Evolutionary conservation across 495 filamentous ascomycete species (phyloP).

Genomic region (Aspergillus campestris): DNA sequence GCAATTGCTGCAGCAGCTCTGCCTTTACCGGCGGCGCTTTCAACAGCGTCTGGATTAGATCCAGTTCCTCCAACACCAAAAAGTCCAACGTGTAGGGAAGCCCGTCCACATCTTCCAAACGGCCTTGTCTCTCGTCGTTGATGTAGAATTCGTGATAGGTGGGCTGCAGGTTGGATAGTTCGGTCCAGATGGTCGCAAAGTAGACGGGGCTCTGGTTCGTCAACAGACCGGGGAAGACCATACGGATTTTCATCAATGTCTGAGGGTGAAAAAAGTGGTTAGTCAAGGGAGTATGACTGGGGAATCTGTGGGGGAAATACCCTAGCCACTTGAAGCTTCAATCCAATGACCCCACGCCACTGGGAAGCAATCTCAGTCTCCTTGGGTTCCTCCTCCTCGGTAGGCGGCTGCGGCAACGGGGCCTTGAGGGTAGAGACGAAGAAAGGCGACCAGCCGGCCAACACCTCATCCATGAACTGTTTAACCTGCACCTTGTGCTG

Average conservation of each 20-base stretch:
- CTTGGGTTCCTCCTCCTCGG: slow-evolving; percentile 47
- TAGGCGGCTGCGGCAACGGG: slow-evolving; percentile 55
- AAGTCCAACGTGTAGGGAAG: slow-evolving; percentile 96
- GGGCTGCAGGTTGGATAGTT: slow-evolving; percentile 60
- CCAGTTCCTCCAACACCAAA: slow-evolving; percentile 83
- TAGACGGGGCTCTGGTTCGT: slow-evolving; percentile 67
- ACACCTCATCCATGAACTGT: slow-evolving; percentile 75
- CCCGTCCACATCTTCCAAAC: slow-evolving; percentile 81
- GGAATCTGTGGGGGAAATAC: slow-evolving; percentile 21
- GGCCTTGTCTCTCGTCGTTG: slow-evolving; percentile 71
- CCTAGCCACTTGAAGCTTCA: slow-evolving; percentile 86
- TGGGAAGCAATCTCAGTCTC: slow-evolving; percentile 36
- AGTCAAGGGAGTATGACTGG: not conserved
- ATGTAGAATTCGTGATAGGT: slow-evolving; percentile 78
- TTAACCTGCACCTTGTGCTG: slow-evolving; percentile 79
- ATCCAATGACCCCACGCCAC: slow-evolving; percentile 70
- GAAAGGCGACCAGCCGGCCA: slow-evolving; percentile 80
- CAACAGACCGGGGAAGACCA: slow-evolving; percentile 73
- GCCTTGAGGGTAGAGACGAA: slow-evolving; percentile 65
- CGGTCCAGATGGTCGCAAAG: slow-evolving; percentile 81
- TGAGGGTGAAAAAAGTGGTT: slow-evolving; percentile 21
- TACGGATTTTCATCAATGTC: slow-evolving; percentile 83
- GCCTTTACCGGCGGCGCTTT: slow-evolving; percentile 76
- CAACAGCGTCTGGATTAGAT: slow-evolving; percentile 82
- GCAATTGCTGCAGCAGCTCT: slow-evolving; percentile 68